A percentile compares a stretch with the other conserved stretches of the same genome.
These are phyloP conservation scores for Nothophaeocryptopus gaeumannii DNA, from an alignment of 2,329 filamentous ascomycete genomes.

Conservation along the genomic window DNA sequence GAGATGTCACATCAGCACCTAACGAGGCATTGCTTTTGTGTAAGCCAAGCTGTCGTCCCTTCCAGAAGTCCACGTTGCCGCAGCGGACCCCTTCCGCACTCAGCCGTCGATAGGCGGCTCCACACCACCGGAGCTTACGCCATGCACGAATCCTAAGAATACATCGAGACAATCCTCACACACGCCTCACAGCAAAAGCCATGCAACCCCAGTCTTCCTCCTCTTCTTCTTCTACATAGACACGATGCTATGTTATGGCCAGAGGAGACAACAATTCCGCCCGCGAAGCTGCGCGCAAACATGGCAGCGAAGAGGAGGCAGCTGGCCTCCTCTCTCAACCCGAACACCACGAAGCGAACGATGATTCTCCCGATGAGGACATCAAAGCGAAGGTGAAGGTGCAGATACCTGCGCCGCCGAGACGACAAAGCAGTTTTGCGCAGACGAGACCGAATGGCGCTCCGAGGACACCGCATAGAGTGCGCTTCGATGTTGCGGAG, in stretches of 20 bases:
- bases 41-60: too few species aligned
- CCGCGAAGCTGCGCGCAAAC: conserved; percentile 26
- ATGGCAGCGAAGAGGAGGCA: conserved; percentile 27
- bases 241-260: conserved; percentile 39
- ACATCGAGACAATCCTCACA: too few species aligned
- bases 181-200: too few species aligned
- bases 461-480: conserved; percentile 66
- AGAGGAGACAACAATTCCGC: conserved; percentile 28
- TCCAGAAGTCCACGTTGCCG: too few species aligned
- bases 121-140: too few species aligned
- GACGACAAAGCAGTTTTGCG: conserved; percentile 44
- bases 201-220: too few species aligned
- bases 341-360: conserved; percentile 18
- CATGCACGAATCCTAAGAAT: too few species aligned
- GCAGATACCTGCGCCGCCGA: conserved; percentile 13
- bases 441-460: conserved; percentile 49
- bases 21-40: too few species aligned
- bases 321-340: conserved; percentile 27
- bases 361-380: conserved; percentile 28
- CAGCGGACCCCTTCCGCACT: too few species aligned
- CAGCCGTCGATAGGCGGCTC: too few species aligned
- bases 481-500: conserved; percentile 64
- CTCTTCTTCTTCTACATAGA: conserved; percentile 3
- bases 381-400: conserved; percentile 4
- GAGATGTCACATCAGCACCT: too few species aligned